Evolutionary conservation across 371 early-diverging fungal genomes (phyloP), one percentile per base, ranked within the genome.

Genomic region (Enterocytospora artemiae): DNA sequence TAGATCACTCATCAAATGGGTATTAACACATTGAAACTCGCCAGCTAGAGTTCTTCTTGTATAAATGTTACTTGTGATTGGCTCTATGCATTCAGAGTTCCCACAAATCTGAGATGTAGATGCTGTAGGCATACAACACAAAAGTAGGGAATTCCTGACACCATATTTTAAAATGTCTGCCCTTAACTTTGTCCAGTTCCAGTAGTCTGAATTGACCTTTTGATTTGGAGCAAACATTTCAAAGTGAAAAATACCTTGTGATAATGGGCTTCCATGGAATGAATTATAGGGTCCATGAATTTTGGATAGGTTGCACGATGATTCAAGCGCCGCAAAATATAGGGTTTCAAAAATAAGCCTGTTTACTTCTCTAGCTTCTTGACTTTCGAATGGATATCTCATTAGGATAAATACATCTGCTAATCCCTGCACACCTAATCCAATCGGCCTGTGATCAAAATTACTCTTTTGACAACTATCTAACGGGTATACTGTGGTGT

Each of bases 61-160:
- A 78, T 91, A 97, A 58, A 97, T 87, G 80, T 97, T 97, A 77
- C 85, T 85, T 20, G 94, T 93, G 79, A 91, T 92, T 4, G 96
- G 95, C 75, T 97, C 98, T 72, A 94, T 93, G 77, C 93, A 91
- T 81, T 97, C 98, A 78, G 91, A 95, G 82, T 87, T 90, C 28
- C 96, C 96, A 41, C 94, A 83, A 56, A 97, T 93, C 78, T 96
- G 96, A 16, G 92, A 91, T 1, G 98, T 97, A 20, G 89, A 88
- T 0, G 98, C 96, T 0, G 98, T 97, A 12, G 98, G 98, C 98
- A 97, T 97, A 1, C 93, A 93, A 9, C 96, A 93, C 2, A 94
- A 83, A 18, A 95, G 79, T n/a, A 96, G 81, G 24, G 89, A 89
- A 83, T 97, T 97, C 55, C 96, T 86, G n/a, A 91, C 86, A 63